Evolutionary conservation across 2,329 filamentous ascomycete genomes (phyloP).

Genomic region (Juglanconis sp.): DNA sequence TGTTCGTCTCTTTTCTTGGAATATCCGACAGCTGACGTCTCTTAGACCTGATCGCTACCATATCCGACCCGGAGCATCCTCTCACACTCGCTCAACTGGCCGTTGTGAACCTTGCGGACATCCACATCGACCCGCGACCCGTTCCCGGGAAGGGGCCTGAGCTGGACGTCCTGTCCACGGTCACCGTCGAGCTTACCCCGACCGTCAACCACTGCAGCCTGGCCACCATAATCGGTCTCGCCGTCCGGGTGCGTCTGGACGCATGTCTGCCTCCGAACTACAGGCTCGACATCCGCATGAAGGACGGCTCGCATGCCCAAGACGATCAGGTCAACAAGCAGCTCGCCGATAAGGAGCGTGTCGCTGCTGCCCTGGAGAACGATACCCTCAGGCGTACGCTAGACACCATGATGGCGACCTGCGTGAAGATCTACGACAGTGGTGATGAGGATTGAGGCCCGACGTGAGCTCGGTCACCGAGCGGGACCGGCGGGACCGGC

Average conservation of each 20-base stretch:
- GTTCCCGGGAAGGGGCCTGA: slow-evolving; percentile 49
- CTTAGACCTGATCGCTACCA: slow-evolving; percentile 85
- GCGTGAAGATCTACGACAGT: slow-evolving; percentile 32
- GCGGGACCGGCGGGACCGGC: too few species aligned
- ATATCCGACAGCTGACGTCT: slow-evolving; percentile 33
- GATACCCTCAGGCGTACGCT: slow-evolving; percentile 83
- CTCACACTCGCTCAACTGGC: slow-evolving; percentile 89
- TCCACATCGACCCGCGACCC: slow-evolving; percentile 70
- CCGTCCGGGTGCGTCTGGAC: slow-evolving; percentile 86
- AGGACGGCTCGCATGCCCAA: slow-evolving; percentile 92
- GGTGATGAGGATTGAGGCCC: slow-evolving; percentile 7
- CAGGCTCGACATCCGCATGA: slow-evolving; percentile 87
- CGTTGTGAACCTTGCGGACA: slow-evolving; percentile 94
- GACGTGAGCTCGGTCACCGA: background rate
- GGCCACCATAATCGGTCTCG: slow-evolving; percentile 92
- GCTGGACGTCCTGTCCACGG: slow-evolving; percentile 60
- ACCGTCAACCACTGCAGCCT: slow-evolving; percentile 97
- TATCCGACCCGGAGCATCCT: slow-evolving; percentile 95
- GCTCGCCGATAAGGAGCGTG: slow-evolving; percentile 90
- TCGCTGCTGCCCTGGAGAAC: slow-evolving; percentile 92
- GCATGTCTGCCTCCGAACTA: slow-evolving; percentile 89
- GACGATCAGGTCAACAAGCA: slow-evolving; percentile 97
- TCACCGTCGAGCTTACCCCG: slow-evolving; percentile 87
- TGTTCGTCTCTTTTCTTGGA: background rate
- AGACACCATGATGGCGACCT: slow-evolving; percentile 90